Evolutionary conservation across 1,284 basidiomycete genomes (phyloP).

Genomic region (Phenoliferia sp.): DNA sequence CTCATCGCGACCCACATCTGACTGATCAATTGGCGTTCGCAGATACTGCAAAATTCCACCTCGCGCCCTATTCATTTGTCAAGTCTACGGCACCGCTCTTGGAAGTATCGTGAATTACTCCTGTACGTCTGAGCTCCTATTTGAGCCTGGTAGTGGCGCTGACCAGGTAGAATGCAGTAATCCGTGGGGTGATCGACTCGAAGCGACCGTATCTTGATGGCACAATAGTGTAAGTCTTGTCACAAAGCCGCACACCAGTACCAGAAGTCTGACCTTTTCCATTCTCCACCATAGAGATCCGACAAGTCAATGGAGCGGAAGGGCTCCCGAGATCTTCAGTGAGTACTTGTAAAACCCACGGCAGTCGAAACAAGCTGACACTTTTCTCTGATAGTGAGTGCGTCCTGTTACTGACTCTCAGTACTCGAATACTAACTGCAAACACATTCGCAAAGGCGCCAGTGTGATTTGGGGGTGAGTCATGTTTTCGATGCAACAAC

Average conservation of each 20-base stretch:
- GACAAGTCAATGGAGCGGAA: slow-evolving; percentile 42
- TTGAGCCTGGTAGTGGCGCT: slow-evolving; percentile 2
- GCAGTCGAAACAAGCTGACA: no score
- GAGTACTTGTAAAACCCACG: background rate
- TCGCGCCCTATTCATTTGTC: slow-evolving; percentile 43
- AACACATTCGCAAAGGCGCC: slow-evolving; percentile 18
- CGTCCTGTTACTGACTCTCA: no score
- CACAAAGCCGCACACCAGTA: background rate
- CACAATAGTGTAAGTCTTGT: slow-evolving; percentile 39
- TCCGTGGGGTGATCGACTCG: slow-evolving; percentile 34
- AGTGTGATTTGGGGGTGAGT: slow-evolving; percentile 43
- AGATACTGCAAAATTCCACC: slow-evolving; percentile 41
- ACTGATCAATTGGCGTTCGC: slow-evolving; percentile 15
- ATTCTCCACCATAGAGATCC: slow-evolving; percentile 39
- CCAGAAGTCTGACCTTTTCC: background rate
- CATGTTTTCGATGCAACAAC: background rate
- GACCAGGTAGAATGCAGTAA: slow-evolving; percentile 31
- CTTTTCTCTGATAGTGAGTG: no score
- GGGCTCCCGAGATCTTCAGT: slow-evolving; percentile 28
- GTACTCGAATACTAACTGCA: no score
- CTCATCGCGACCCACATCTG: slow-evolving; percentile 8
- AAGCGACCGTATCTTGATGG: slow-evolving; percentile 44
- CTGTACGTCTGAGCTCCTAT: slow-evolving; percentile 15
- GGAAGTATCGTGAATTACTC: slow-evolving; percentile 40
- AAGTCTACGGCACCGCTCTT: slow-evolving; percentile 42